Evolutionary conservation across 2,329 filamentous ascomycete species (phyloP).

Genomic region (Aspergillus tanneri): DNA sequence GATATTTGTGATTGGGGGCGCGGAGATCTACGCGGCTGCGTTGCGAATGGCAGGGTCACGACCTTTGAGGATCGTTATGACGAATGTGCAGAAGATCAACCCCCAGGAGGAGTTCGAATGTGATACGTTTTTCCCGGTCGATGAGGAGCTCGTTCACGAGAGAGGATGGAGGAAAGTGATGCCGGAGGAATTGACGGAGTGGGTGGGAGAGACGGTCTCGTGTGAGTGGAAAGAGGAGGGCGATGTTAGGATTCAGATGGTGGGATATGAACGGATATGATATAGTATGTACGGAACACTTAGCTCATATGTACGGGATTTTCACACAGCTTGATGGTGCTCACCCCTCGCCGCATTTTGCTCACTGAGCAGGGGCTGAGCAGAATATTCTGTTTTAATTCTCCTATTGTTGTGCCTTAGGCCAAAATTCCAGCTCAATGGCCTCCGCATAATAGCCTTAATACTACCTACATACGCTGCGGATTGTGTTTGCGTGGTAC

Average conservation of each 20-base stretch:
- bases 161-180: constrained; percentile 36
- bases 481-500: no score
- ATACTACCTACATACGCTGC: no score
- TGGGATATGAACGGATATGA: constrained; percentile 43
- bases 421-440: no score
- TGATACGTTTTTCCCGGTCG: constrained; percentile 50
- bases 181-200: constrained; percentile 37
- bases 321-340: no score
- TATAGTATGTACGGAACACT: no score
- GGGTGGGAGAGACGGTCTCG: constrained; percentile 45
- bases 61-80: constrained; percentile 41
- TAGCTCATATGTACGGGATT: no score
- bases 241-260: constrained; percentile 50
- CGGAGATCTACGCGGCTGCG: constrained; percentile 75
- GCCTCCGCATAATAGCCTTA: no score
- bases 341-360: no score
- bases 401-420: no score
- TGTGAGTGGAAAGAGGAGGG: constrained; percentile 50
- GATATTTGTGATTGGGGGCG: constrained; percentile 87
- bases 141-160: constrained; percentile 31
- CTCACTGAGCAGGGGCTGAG: no score
- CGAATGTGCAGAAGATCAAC: constrained; percentile 36
- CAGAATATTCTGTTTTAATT: no score
- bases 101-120: constrained; percentile 41
- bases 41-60: constrained; percentile 43